Evolutionary conservation across 169 alveolate genomes (phyloP), one percentile per base, ranked within the genome.

Genomic region (Cryptosporidium tyzzeri): DNA sequence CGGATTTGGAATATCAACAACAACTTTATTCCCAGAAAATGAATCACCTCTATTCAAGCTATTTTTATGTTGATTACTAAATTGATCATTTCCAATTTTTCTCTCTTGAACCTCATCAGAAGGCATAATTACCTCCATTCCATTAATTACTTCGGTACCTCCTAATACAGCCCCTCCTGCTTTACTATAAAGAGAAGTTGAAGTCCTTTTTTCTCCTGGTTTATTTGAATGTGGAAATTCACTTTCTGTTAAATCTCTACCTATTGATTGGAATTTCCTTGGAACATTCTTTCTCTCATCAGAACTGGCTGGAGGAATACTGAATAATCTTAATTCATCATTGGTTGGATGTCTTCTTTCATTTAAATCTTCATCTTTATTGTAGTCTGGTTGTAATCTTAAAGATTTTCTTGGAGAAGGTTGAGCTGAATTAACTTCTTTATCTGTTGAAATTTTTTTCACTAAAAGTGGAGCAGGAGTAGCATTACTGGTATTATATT

Each of bases 321-420:
- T 80, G 31, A 80, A 80, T 33, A 80, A 44, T 41, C 89, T 59
- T 29, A 80, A 48, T n/a, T 80, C 89, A 62, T 80, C 89, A 44
- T 62, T 80, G 6, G 89, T 80, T 62, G 89, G 89, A 7, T 45
- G 16, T 45, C 89, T 80, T 29, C 23, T 62, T 14, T 62, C 73
- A 62, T 21, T 41, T 9, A 41, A 41, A 41, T 8, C 48, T 12
- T n/a, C 50, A 53, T 35, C 29, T 3, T 70, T 62, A 14, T n/a
- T 29, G n/a, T 73, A 65, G n/a, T 80, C 89, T 23, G 89, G 55
- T 26, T 80, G 80, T 8, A 59, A 33, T 59, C 75, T 80, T n/a
- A 80, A 55, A 31, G 89, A 80, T n/a, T 65, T 80, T 31, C 89
- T 59, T 3, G 89, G 86, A 51, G 86, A 73, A 31, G 86, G 86